These are phyloP conservation scores for Phoenix dactylifera DNA, from an alignment of 176 grass and related monocot species.

Conservation along the genomic window DNA sequence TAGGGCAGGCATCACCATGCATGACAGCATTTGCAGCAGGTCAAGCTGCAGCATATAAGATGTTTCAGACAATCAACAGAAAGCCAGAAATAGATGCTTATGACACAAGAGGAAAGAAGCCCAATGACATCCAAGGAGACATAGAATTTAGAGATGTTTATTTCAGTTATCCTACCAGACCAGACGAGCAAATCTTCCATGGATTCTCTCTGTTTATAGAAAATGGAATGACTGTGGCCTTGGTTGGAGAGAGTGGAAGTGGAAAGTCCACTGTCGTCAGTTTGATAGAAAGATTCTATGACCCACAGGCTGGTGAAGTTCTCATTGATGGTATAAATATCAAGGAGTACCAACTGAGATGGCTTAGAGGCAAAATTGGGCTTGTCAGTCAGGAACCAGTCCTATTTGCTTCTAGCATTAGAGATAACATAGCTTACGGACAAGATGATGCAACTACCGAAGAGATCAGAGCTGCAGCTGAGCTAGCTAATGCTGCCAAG, in stretches of 20 bases:
- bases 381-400: conserved; percentile 90
- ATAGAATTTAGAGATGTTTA: no score
- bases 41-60: conserved; percentile 72
- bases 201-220: no score
- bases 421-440: conserved; percentile 81
- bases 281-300: conserved; percentile 84
- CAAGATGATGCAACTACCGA: conserved; percentile 51
- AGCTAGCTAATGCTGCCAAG: conserved; percentile 88
- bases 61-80: no score
- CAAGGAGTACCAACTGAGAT: conserved; percentile 74
- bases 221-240: no score
- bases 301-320: conserved; percentile 53
- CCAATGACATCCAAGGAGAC: no score
- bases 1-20: conserved; percentile 82
- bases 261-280: no score
- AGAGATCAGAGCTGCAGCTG: conserved; percentile 80
- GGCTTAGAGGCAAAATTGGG: conserved; percentile 87
- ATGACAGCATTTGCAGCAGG: conserved; percentile 80
- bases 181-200: no score
- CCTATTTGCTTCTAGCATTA: conserved; percentile 66
- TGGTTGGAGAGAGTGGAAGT: no score
- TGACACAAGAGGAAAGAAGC: no score
- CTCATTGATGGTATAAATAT: conserved; percentile 68
- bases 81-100: no score
- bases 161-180: no score